Conservation (phyloP, 169 alveolate genomes). For the Plasmodium malariae region DNA sequence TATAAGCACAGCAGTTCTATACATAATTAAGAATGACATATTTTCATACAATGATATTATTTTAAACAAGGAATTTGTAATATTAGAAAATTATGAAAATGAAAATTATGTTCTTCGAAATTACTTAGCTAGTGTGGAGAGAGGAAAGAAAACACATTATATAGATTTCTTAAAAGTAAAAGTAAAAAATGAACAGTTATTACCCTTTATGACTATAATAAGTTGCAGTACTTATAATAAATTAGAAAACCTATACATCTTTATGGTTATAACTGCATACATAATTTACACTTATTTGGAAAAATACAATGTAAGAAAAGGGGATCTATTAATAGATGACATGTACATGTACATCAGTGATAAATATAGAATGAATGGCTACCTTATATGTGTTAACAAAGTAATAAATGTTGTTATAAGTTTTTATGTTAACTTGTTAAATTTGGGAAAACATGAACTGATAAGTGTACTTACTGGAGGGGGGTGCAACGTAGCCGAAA, state of each 20-base stretch:
- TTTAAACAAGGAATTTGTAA: background rate
- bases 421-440: conserved; percentile 7
- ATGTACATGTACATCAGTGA: background rate
- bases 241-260: conserved; percentile 1
- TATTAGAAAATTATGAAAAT: conserved; percentile 1
- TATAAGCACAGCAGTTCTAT: background rate
- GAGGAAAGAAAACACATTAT: background rate
- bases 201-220: background rate
- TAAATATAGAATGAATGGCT: conserved; percentile 8
- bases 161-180: background rate
- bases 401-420: conserved; percentile 13
- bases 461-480: background rate
- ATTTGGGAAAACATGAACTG: conserved; percentile 15
- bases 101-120: background rate
- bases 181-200: conserved; percentile 1
- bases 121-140: background rate
- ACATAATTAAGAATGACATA: conserved; percentile 11
- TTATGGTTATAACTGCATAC: conserved; percentile 4
- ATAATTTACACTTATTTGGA: conserved; percentile 13
- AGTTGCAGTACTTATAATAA: conserved; percentile 11
- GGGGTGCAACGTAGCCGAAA: background rate
- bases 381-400: conserved; percentile 6
- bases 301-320: background rate
- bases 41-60: background rate
- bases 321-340: background rate